Base-by-base conservation (phyloP, 352 stramenopile genomes). In the Pythium folliculosum region DNA sequence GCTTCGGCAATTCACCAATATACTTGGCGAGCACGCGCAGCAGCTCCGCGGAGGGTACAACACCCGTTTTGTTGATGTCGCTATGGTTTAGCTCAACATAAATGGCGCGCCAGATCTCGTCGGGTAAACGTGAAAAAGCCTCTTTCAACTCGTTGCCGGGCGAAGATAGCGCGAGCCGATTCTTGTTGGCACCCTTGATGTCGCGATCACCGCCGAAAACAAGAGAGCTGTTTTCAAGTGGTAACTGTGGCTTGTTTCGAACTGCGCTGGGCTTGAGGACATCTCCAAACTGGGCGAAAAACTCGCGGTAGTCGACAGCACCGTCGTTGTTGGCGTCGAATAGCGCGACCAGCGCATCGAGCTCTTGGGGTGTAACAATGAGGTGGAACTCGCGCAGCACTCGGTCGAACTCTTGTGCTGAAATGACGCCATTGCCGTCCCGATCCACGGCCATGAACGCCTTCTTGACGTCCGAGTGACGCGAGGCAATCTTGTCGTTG, bases 101-200 rank as follows among this genome's bases (percentile, higher is more conserved):
- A 60, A 90, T 82, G 1, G 82, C 75, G 40, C 84, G 71, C 84
- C 84, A 92, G 22, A 66, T 71, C 6, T 76, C 78, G 60, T 92
- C 84, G 0, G 73, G 57, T 23, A 92, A 60, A 0, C 71, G 67
- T 21, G 84, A 90, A 54, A 92, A 86, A 2, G 82, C 80, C 38
- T 92, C 82, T 61, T 92, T 92, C 12, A 92, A 73, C 43, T 88
- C 82, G 8, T 88, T 90, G 3, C 80, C 82, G 2, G 82, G 82
- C 12, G 80, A 88, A 22, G 78, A 89, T 23, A 90, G 61, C 37
- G 80, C 78, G 22, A 69, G 54, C 5, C 82, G 82, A 52, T 86
- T 85, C 65, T 86, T 89, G 69, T 88, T 75, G 35, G 75, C 72
- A 2, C 79, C 79, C 32, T 87, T 85, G 49, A 87, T 69, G n/a